Evolutionary conservation across 108 stramenopile genomes (phyloP).

Genomic region (Cyclostephanos tholiformis): DNA sequence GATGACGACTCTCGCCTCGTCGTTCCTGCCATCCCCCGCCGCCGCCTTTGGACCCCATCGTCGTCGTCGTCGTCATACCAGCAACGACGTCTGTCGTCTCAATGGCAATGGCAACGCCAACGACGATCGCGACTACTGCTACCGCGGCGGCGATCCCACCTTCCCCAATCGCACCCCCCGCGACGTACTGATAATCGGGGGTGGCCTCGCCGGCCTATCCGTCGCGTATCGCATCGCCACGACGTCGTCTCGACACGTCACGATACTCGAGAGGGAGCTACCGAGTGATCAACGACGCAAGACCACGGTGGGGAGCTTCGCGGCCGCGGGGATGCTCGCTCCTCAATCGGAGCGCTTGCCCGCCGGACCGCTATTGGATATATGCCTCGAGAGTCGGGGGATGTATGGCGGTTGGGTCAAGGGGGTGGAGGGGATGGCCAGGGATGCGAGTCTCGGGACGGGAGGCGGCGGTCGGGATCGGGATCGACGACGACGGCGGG

Average conservation of each 20-base stretch:
- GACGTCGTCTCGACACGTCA: constrained; percentile 70
- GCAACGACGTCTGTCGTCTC: too few species aligned
- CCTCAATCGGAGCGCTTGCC: constrained; percentile 89
- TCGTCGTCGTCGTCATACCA: not conserved
- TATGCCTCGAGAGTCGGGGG: constrained; percentile 74
- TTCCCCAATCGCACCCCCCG: constrained; percentile 21
- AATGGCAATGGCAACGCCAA: too few species aligned
- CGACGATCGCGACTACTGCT: too few species aligned
- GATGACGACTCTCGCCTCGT: not conserved
- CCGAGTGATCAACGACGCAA: constrained; percentile 23
- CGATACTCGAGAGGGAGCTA: constrained; percentile 64
- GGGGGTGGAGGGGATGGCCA: constrained; percentile 65
- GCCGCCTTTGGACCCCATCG: not conserved
- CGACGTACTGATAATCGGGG: constrained; percentile 78
- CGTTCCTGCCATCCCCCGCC: not conserved
- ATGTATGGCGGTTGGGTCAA: constrained; percentile 79
- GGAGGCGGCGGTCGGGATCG: not conserved
- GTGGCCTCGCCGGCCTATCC: constrained; percentile 81
- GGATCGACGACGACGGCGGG: not conserved
- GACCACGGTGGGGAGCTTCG: constrained; percentile 58
- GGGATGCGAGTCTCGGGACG: constrained; percentile 48
- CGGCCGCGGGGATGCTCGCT: constrained; percentile 88
- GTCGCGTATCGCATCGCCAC: constrained; percentile 65
- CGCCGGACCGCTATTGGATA: constrained; percentile 76
- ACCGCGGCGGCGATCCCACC: too few species aligned